phyloP scores from a whole-genome alignment of 768 basidiomycete genomes.

The Macrolepiota albuminosa region DNA sequence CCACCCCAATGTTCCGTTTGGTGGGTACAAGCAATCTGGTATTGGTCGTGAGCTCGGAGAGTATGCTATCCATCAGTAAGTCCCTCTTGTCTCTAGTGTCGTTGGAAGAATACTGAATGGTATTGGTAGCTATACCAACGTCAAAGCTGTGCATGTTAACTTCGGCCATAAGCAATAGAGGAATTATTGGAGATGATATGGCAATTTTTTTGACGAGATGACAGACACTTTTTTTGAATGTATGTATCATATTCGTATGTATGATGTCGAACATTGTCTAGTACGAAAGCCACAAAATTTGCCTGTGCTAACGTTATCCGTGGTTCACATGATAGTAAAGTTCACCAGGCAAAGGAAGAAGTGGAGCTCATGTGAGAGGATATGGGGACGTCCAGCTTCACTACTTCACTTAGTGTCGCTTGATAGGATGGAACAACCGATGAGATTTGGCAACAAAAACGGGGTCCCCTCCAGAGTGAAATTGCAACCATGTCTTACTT shows the following conservation, averaged over 20 bases:
- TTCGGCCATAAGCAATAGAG: slow-evolving; percentile 29
- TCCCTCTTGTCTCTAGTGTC: not conserved
- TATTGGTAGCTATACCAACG: slow-evolving; percentile 49
- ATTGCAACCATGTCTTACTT: no score
- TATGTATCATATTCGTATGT: not conserved
- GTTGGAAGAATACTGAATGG: not conserved
- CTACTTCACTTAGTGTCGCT: no score
- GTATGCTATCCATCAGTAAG: slow-evolving; percentile 62
- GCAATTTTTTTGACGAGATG: not conserved
- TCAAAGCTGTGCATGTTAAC: slow-evolving; percentile 70
- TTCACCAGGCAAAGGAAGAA: no score
- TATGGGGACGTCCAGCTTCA: no score
- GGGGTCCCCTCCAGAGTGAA: no score
- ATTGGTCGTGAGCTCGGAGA: slow-evolving; percentile 80
- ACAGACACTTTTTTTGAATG: not conserved
- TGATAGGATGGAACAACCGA: no score
- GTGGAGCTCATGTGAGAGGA: no score
- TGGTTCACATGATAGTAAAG: no score
- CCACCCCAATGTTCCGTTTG: slow-evolving; percentile 66
- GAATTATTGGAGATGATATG: not conserved
- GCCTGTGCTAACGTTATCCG: no score
- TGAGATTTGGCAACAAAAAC: no score
- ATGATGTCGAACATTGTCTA: not conserved
- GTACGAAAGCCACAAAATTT: not conserved
- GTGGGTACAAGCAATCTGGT: slow-evolving; percentile 82